A percentile compares a stretch with the other conserved stretches of the same genome.
These are phyloP conservation scores for Fusarium lyarnte DNA, from an alignment of 2,329 filamentous ascomycete genomes.

Conservation along the genomic window DNA sequence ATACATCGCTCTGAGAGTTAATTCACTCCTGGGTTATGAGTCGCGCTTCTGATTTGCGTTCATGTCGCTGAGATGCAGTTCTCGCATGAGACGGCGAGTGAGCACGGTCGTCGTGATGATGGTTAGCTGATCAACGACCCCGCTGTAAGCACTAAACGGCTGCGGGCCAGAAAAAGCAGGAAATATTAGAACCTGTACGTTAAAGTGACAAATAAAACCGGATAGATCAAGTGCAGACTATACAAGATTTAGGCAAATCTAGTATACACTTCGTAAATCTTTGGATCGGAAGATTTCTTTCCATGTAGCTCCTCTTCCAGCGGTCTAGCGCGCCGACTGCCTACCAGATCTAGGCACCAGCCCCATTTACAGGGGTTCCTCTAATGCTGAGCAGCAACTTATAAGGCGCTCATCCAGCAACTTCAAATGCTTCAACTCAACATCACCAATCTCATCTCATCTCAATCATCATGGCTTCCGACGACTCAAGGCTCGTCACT, in stretches of 20 bases:
- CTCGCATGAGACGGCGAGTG: too few species aligned
- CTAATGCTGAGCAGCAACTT: not conserved
- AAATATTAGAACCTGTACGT: rapidly evolving
- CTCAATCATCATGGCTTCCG: not conserved
- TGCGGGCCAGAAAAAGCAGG: not conserved
- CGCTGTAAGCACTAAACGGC: not conserved
- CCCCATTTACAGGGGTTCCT: not conserved
- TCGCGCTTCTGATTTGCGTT: rapidly evolving
- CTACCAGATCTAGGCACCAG: not conserved
- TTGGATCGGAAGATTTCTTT: not conserved
- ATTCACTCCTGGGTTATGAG: not conserved
- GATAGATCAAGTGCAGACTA: rapidly evolving
- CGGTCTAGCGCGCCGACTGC: not conserved
- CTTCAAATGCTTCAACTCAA: not conserved
- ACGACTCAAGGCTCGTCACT: not conserved
- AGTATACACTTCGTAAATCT: not conserved
- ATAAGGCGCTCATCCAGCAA: not conserved
- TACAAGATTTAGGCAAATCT: not conserved
- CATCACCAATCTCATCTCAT: not conserved
- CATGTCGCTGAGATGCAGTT: rapidly evolving
- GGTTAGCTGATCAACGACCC: not conserved
- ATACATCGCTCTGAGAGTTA: not conserved
- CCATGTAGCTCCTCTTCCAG: not conserved
- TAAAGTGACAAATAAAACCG: too few species aligned
- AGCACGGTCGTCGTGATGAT: not conserved